Base-by-base conservation (phyloP, 1,139 yeast species). In the Casaregolazyma lundiana region DNA sequence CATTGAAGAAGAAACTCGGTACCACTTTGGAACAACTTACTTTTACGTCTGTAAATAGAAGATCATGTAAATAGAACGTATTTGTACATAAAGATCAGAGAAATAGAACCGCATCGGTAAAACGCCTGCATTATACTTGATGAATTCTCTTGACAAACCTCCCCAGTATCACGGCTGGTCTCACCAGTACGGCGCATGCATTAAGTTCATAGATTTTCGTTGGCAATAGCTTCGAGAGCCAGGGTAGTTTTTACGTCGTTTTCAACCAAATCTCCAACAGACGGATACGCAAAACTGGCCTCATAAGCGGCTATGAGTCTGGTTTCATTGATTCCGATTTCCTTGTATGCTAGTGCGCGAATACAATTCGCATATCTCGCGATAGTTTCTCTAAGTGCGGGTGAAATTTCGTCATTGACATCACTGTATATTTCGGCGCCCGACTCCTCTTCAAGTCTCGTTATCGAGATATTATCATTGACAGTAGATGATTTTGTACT, bases 401-500 rank as follows among this genome's bases (percentile, higher is more conserved):
- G 67, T 3, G 85, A 68, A 17, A 94, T 83, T 20, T 68, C 67
- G 53, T 90, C 97, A 62, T 94, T 94, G 50, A 78, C 76, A 65
- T 94, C 98, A 46, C 95, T 84, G 67, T 94, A 94, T 45, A 94
- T 92, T 60, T 90, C 96, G 90, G 95, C 82, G 1, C 96, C 85
- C 41, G 96, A 84, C 61, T 89, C 96, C 62, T 92, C 97, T 62
- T 94, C 97, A 43, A 92, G 69, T 56, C 95, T 74, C 5, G 97
- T 89, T 47, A 92, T 85, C 4, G 92, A 76, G 1, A 81, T 78
- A 16, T 62, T 64, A 3, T 65, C 59, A 36, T 63, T 63, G 26
- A 66, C 59, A 22, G 66, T 66, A 22, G 67, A 59, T 7, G 64
- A 63, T 15, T 66, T 68, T 1, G 75, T 68, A 1, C 95, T 83